Evolutionary conservation across 495 filamentous ascomycete species (phyloP).

Genomic region (Tuber borchii): DNA sequence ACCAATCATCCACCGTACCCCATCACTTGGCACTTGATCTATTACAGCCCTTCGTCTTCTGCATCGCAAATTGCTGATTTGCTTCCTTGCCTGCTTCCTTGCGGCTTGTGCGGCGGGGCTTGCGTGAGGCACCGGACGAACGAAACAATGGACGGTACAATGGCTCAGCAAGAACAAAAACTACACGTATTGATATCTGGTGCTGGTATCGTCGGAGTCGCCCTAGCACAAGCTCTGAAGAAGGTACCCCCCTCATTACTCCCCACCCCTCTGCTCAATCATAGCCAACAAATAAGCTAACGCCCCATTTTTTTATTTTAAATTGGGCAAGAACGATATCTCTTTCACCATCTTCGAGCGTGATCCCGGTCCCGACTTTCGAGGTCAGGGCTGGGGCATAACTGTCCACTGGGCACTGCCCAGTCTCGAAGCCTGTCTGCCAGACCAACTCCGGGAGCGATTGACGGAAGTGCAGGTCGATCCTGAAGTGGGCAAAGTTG

Average conservation of each 20-base stretch:
- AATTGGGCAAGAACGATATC: slow-evolving; percentile 19
- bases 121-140: neutral
- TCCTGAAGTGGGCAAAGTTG: slow-evolving; percentile 45
- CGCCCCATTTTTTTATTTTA: neutral
- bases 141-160: neutral
- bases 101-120: neutral
- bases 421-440: slow-evolving; percentile 47
- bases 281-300: neutral
- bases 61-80: neutral
- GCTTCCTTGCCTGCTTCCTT: neutral
- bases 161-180: neutral
- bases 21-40: neutral
- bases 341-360: slow-evolving; percentile 53
- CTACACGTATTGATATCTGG: slow-evolving; percentile 52
- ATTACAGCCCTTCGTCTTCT: neutral
- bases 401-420: slow-evolving; percentile 54
- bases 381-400: slow-evolving; percentile 54
- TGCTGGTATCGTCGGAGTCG: slow-evolving; percentile 55
- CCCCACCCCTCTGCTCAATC: neutral
- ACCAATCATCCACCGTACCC: neutral
- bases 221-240: slow-evolving; percentile 55
- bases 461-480: slow-evolving; percentile 50
- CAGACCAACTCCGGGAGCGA: slow-evolving; percentile 44
- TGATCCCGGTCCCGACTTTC: slow-evolving; percentile 46
- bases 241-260: slow-evolving; percentile 31